phyloP scores from a whole-genome alignment of 148 eudicot genomes.

The Agrostemma githago region DNA sequence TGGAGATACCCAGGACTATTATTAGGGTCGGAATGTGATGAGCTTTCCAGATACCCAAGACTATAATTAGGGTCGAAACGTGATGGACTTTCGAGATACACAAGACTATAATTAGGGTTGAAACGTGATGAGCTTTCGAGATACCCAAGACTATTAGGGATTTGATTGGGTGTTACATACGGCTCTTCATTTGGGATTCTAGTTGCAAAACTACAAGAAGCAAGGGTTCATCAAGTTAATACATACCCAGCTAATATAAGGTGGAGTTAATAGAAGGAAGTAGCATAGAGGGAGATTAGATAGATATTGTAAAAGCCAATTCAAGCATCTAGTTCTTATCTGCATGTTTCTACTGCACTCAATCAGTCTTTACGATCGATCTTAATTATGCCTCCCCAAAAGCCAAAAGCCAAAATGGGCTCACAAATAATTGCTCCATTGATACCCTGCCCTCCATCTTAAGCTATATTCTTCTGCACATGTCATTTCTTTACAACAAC shows the following conservation, averaged over 20 bases:
- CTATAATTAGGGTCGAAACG: too few species aligned
- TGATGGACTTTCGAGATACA: too few species aligned
- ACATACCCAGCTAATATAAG: background rate
- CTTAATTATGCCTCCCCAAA: conserved; percentile 11
- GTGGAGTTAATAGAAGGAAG: conserved; percentile 9
- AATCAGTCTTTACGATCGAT: conserved; percentile 8
- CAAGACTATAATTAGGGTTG: too few species aligned
- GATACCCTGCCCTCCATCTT: conserved; percentile 16
- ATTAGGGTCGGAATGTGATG: too few species aligned
- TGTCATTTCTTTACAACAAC: background rate
- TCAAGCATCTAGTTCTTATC: conserved; percentile 69
- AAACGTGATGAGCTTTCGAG: too few species aligned
- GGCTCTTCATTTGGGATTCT: too few species aligned
- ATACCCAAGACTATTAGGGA: too few species aligned
- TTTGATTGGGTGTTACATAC: too few species aligned
- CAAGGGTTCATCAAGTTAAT: background rate
- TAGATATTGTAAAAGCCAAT: conserved; percentile 31
- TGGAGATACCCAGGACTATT: too few species aligned
- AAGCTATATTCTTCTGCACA: background rate
- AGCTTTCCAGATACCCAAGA: too few species aligned
- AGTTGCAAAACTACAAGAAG: too few species aligned
- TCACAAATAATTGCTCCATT: conserved; percentile 25
- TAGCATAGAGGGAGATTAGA: background rate
- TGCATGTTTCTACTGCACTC: conserved; percentile 14
- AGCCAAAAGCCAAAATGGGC: conserved; percentile 20